phyloP scores from a whole-genome alignment of 208 protist genomes.

The Crithidia bombi region DNA sequence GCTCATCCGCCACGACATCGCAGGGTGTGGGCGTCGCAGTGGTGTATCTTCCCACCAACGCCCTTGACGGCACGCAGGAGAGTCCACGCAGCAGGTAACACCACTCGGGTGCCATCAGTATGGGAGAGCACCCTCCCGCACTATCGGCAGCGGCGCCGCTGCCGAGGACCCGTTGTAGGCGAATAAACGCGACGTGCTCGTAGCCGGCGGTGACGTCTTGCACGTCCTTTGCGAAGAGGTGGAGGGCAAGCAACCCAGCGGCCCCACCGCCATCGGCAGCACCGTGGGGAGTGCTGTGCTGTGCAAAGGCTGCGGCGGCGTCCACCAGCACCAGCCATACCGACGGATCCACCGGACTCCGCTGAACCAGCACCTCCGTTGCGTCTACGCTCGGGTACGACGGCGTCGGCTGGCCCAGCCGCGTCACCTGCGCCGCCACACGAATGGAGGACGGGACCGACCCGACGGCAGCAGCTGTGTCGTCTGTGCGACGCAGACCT shows the following conservation, averaged over 20 bases:
- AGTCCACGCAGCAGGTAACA: slow-evolving; percentile 23
- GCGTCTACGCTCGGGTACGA: slow-evolving; percentile 40
- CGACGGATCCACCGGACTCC: slow-evolving; percentile 48
- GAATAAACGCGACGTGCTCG: slow-evolving; percentile 68
- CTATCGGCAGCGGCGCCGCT: background rate
- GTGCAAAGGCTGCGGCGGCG: slow-evolving; percentile 33
- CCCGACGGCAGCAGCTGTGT: background rate
- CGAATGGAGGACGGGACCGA: slow-evolving; percentile 9
- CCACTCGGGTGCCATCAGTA: slow-evolving; percentile 27
- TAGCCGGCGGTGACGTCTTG: slow-evolving; percentile 32
- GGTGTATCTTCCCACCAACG: background rate
- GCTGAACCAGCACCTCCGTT: slow-evolving; percentile 68
- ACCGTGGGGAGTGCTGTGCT: background rate
- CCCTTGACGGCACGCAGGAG: slow-evolving; percentile 11
- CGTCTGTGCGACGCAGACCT: background rate
- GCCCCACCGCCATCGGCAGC: slow-evolving; percentile 19
- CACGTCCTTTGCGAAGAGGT: slow-evolving; percentile 36
- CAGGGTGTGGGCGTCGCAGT: slow-evolving; percentile 5
- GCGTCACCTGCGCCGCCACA: slow-evolving; percentile 33
- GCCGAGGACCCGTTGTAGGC: slow-evolving; percentile 24
- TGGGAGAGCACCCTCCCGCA: background rate
- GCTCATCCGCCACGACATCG: background rate
- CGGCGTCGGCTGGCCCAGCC: slow-evolving; percentile 35
- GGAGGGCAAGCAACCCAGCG: slow-evolving; percentile 21
- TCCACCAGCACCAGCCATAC: slow-evolving; percentile 73